A percentile compares a stretch with the other conserved stretches of the same genome.
Conservation (phyloP, 2,329 filamentous ascomycete genomes). For the Aspergillus sp. region DNA sequence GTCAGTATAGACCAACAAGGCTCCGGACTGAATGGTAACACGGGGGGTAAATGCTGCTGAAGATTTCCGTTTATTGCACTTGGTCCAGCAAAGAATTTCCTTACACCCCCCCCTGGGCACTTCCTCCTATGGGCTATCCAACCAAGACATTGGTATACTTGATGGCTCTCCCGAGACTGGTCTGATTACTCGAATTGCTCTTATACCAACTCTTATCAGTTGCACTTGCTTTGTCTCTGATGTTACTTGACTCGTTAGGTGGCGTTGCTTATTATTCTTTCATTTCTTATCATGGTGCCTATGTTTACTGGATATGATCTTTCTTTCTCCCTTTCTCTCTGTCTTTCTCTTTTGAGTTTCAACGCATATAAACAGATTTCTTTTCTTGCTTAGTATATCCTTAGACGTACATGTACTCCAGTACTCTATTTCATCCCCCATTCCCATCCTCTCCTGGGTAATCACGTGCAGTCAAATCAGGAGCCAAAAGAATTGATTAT, state of each 20-base stretch:
- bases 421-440: too few species aligned
- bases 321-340: not conserved
- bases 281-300: slow-evolving; percentile 4
- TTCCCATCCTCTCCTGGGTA: too few species aligned
- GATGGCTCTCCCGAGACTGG: not conserved
- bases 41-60: slow-evolving; percentile 76
- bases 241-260: slow-evolving; percentile 12
- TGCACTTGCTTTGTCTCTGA: slow-evolving; percentile 6
- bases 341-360: not conserved
- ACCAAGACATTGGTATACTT: not conserved
- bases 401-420: not conserved
- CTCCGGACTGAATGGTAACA: slow-evolving; percentile 49
- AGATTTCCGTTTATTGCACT: slow-evolving; percentile 13
- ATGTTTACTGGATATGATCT: slow-evolving; percentile 3
- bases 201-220: slow-evolving; percentile 6
- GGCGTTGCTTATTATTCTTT: slow-evolving; percentile 15
- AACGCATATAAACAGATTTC: not conserved
- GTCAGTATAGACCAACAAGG: slow-evolving; percentile 69
- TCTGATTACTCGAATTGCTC: not conserved
- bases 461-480: too few species aligned
- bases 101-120: not conserved
- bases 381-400: not conserved
- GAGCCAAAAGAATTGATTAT: too few species aligned
- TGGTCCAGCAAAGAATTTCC: slow-evolving; percentile 8
- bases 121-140: not conserved